These are phyloP conservation scores for Neocallimastix lanati DNA, from an alignment of 192 early-diverging fungal genomes.

Conservation along the genomic window DNA sequence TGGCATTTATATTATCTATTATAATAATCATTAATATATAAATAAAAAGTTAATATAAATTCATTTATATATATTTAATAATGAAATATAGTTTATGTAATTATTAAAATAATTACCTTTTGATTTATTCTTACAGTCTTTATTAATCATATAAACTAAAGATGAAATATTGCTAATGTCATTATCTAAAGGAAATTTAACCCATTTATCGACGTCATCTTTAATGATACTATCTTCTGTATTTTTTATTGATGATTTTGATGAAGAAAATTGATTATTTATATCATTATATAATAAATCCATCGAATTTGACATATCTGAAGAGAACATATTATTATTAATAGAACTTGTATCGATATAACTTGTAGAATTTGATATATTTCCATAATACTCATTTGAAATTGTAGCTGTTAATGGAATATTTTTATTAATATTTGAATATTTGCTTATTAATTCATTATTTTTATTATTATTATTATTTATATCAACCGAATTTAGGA, in stretches of 20 bases:
- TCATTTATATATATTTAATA: no score
- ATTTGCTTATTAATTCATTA: neutral
- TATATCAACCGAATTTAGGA: neutral
- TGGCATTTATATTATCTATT: no score
- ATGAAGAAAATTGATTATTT: neutral
- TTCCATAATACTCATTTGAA: neutral
- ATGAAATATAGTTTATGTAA: no score
- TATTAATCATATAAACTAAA: neutral
- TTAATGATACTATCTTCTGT: neutral
- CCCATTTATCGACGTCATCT: neutral
- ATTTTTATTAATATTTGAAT: neutral
- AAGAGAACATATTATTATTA: neutral
- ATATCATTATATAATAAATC: neutral
- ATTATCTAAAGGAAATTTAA: neutral
- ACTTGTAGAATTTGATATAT: neutral
- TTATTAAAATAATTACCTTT: neutral
- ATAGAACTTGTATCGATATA: neutral
- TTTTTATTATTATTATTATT: neutral
- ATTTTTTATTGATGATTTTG: neutral
- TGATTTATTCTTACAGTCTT: neutral
- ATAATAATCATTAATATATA: no score
- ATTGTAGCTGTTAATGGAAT: neutral
- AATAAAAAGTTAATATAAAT: no score
- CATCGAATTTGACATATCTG: neutral
- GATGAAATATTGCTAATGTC: neutral